Conservation (phyloP, 345 rosid species). For the Pistacia integerrima region DNA sequence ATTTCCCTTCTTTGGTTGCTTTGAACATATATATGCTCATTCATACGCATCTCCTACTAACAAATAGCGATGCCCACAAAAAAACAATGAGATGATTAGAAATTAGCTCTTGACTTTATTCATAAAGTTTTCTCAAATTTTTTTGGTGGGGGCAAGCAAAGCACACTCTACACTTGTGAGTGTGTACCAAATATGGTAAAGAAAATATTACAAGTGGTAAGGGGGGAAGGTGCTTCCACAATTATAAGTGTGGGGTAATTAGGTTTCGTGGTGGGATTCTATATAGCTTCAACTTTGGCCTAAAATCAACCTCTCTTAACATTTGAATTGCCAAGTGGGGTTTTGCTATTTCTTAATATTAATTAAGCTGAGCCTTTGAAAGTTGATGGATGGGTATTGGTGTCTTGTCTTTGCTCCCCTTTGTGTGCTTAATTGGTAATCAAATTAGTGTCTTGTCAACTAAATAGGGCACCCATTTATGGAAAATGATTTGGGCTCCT, state of each 20-base stretch:
- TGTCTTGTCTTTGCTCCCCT: conserved; percentile 39
- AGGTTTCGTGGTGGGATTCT: conserved; percentile 10
- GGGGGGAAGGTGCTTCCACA: conserved; percentile 22
- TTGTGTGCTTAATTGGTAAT: conserved; percentile 9
- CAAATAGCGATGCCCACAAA: conserved; percentile 29
- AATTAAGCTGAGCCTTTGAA: conserved; percentile 2
- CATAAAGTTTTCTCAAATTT: neutral
- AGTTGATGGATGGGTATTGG: conserved; percentile 22
- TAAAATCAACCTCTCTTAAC: neutral
- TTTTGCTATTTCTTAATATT: neutral
- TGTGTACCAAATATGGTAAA: conserved; percentile 28
- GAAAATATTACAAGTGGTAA: conserved; percentile 9
- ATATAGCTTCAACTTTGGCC: neutral
- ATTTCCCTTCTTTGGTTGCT: conserved; percentile 1
- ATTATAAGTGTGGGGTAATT: neutral
- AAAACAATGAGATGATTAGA: conserved; percentile 14
- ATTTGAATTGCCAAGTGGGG: conserved; percentile 27
- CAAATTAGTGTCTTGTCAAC: conserved; percentile 18
- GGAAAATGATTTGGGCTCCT: neutral
- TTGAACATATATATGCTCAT: neutral
- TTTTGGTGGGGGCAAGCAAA: conserved; percentile 26
- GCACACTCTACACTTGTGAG: neutral
- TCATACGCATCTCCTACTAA: conserved; percentile 34
- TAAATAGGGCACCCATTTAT: conserved; percentile 2
- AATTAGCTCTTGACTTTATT: conserved; percentile 25